A percentile compares a stretch with the other conserved stretches of the same genome.
These are phyloP conservation scores for Ustilago hordei DNA, from an alignment of 1,284 basidiomycete genomes.

Conservation along the genomic window DNA sequence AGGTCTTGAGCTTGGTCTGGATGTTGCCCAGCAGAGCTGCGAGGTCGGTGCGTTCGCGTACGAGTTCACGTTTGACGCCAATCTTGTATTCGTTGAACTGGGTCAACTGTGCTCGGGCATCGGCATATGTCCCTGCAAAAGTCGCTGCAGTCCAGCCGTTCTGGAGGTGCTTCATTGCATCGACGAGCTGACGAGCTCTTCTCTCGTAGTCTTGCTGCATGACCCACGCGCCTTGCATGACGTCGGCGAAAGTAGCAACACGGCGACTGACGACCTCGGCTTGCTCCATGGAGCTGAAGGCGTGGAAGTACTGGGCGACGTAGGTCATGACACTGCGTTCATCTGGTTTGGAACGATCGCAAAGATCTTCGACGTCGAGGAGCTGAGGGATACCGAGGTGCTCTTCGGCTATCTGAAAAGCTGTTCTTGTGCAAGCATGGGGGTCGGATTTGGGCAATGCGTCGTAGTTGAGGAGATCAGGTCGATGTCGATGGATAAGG, in stretches of 20 bases:
- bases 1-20: constrained; percentile 92
- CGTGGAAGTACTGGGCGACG: constrained; percentile 95
- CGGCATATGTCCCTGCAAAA: constrained; percentile 74
- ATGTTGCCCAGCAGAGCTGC: constrained; percentile 91
- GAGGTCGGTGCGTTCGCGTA: constrained; percentile 88
- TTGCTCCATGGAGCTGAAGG: constrained; percentile 96
- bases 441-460: constrained; percentile 76
- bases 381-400: constrained; percentile 77
- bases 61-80: constrained; percentile 86
- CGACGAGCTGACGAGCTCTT: constrained; percentile 75
- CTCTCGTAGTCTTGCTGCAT: constrained; percentile 92
- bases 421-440: constrained; percentile 55
- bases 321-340: constrained; percentile 97
- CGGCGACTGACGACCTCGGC: constrained; percentile 92
- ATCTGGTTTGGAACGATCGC: constrained; percentile 86
- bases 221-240: constrained; percentile 79
- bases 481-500: constrained; percentile 94
- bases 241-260: constrained; percentile 93
- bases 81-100: constrained; percentile 86
- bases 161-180: constrained; percentile 47
- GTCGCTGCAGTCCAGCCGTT: constrained; percentile 51
- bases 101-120: constrained; percentile 81
- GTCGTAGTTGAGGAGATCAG: constrained; percentile 90
- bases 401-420: constrained; percentile 43
- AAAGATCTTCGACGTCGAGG: constrained; percentile 95